A percentile compares a stretch with the other conserved stretches of the same genome.
Evolutionary conservation across 2,329 filamentous ascomycete species (phyloP).

Genomic region (Trichoderma sp.): DNA sequence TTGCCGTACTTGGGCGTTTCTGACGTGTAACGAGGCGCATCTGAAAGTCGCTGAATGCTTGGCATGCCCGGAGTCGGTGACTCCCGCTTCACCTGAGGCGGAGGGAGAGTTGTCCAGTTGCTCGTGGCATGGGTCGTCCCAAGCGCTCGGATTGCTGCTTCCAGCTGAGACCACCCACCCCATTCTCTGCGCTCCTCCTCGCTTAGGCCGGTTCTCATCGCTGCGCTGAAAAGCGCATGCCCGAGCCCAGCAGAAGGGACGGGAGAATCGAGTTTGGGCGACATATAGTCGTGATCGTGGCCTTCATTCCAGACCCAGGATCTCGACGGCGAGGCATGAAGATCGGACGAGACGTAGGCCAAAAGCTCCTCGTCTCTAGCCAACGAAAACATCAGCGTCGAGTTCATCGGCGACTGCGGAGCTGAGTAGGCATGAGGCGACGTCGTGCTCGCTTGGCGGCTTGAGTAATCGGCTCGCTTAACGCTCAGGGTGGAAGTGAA

Average conservation of each 20-base stretch:
- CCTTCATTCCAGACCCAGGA: conserved; percentile 77
- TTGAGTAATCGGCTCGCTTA: conserved; percentile 53
- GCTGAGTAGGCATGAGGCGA: conserved; percentile 40
- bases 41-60: conserved; percentile 37
- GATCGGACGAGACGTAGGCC: conserved; percentile 81
- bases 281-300: conserved; percentile 54
- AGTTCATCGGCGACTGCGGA: conserved; percentile 38
- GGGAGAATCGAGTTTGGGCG: conserved; percentile 31
- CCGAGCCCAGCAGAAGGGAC: conserved; percentile 36
- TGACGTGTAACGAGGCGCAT: conserved; percentile 38
- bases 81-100: conserved; percentile 44
- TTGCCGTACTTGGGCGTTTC: conserved; percentile 34
- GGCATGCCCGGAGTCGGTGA: conserved; percentile 34
- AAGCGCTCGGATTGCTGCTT: conserved; percentile 49
- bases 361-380: conserved; percentile 81
- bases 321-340: conserved; percentile 75
- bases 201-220: conserved; percentile 54
- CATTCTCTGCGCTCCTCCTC: conserved; percentile 66
- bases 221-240: conserved; percentile 49
- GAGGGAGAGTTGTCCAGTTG: conserved; percentile 39
- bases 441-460: conserved; percentile 42
- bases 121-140: conserved; percentile 32
- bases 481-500: conserved; percentile 70
- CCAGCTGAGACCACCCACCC: conserved; percentile 78
- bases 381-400: conserved; percentile 40